Percentiles rank a stretch among this genome's conserved stretches.
phyloP scores from a whole-genome alignment of 2,329 filamentous ascomycete species.

The Didymella sp. region DNA sequence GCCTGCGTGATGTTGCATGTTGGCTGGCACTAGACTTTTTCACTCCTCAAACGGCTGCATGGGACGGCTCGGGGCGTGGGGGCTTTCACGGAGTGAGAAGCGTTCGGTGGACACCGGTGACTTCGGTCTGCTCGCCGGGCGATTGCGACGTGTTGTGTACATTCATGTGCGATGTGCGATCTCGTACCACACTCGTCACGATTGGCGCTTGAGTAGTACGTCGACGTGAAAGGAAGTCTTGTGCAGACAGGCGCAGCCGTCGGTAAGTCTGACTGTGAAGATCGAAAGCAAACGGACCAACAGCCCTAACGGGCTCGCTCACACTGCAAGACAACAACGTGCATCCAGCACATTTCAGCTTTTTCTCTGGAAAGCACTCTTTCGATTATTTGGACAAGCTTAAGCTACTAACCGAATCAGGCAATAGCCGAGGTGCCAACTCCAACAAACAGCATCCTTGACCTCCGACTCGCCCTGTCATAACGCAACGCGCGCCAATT shows the following conservation, averaged over 20 bases:
- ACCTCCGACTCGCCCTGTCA: conserved; percentile 6
- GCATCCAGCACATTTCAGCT: not conserved
- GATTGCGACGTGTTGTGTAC: not conserved
- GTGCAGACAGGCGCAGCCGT: not conserved
- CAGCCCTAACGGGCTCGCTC: not conserved
- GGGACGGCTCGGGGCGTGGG: conserved; percentile 18
- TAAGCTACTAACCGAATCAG: not conserved
- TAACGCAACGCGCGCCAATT: conserved; percentile 8
- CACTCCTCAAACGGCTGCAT: conserved; percentile 16
- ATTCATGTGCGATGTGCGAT: conserved; percentile 4
- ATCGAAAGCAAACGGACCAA: not conserved
- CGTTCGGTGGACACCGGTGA: conserved; percentile 12
- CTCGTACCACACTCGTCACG: not conserved
- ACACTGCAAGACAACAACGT: not conserved
- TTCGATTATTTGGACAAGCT: not conserved
- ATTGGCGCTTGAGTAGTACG: not conserved
- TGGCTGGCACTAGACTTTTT: conserved; percentile 12
- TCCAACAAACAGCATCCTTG: not conserved
- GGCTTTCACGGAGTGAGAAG: conserved; percentile 6
- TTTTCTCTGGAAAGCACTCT: not conserved
- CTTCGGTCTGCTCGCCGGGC: conserved; percentile 4
- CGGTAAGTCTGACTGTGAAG: not conserved
- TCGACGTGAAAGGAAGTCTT: not conserved
- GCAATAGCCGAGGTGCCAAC: conserved; percentile 17
- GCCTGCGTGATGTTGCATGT: conserved; percentile 17